Evolutionary conservation across 495 filamentous ascomycete species (phyloP).

Genomic region (Penicillium longicatenatum): DNA sequence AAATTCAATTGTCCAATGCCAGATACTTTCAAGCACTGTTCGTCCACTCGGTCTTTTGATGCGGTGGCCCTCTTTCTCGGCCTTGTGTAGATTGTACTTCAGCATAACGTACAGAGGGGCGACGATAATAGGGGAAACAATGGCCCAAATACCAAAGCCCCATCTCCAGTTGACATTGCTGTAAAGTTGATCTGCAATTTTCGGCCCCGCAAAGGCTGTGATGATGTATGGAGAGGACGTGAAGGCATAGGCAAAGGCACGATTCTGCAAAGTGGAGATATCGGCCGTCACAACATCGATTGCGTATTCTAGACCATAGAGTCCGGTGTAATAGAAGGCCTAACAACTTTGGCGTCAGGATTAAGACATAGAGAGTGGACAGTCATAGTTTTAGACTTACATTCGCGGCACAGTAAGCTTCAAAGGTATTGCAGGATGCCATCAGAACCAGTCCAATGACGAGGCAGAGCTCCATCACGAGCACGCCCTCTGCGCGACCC

Average conservation of each 20-base stretch:
- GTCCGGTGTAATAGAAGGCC: conserved; percentile 50
- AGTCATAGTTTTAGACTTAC: neutral
- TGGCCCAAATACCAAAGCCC: conserved; percentile 2
- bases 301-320: conserved; percentile 54
- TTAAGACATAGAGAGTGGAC: neutral
- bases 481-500: conserved; percentile 56
- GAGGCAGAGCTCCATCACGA: conserved; percentile 33
- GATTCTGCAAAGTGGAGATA: conserved; percentile 56
- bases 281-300: conserved; percentile 60
- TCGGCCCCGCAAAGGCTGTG: conserved; percentile 53
- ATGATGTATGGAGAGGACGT: conserved; percentile 59
- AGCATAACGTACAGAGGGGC: neutral
- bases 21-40: conserved; percentile 16
- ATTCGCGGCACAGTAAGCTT: conserved; percentile 46
- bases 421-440: conserved; percentile 47
- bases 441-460: conserved; percentile 48
- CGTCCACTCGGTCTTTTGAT: conserved; percentile 28
- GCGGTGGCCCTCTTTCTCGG: conserved; percentile 44
- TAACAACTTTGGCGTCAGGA: conserved; percentile 7
- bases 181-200: conserved; percentile 46
- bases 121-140: neutral
- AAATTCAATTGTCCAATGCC: conserved; percentile 24
- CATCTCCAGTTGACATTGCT: conserved; percentile 46
- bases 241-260: conserved; percentile 57
- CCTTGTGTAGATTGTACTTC: conserved; percentile 1